These are phyloP conservation scores for Kwoniella shivajii DNA, from an alignment of 1,284 basidiomycete genomes.

Conservation along the genomic window DNA sequence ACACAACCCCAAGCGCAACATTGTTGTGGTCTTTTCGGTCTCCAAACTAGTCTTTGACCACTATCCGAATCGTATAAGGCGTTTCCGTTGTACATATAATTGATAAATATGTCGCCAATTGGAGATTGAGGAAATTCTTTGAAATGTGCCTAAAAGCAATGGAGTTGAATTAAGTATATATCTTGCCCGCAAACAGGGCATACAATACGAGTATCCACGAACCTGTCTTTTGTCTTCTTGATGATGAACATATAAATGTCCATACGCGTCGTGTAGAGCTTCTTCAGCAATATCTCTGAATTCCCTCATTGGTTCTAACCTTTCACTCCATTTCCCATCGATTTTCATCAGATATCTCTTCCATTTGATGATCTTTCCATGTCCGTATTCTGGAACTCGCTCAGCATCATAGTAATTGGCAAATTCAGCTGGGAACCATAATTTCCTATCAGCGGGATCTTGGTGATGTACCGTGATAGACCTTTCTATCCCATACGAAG, in stretches of 20 bases:
- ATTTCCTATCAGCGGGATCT: neutral
- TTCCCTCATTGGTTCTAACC: slow-evolving; percentile 16
- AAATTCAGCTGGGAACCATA: slow-evolving; percentile 10
- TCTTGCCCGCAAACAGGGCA: neutral
- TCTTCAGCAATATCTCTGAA: neutral
- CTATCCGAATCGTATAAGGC: slow-evolving; percentile 2
- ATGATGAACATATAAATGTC: slow-evolving; percentile 20
- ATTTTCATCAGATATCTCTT: slow-evolving; percentile 14
- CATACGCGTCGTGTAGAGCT: neutral
- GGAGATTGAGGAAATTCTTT: neutral
- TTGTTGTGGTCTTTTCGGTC: neutral
- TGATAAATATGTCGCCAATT: slow-evolving; percentile 3
- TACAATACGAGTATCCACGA: neutral
- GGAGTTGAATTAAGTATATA: neutral
- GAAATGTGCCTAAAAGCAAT: slow-evolving; percentile 1
- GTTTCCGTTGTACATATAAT: slow-evolving; percentile 7
- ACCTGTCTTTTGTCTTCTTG: slow-evolving; percentile 18
- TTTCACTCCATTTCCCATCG: slow-evolving; percentile 16
- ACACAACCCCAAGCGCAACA: slow-evolving; percentile 8
- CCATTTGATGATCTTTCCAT: slow-evolving; percentile 8
- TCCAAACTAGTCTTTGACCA: slow-evolving; percentile 2
- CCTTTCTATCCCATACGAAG: slow-evolving; percentile 8
- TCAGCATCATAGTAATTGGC: slow-evolving; percentile 11
- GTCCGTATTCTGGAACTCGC: neutral
- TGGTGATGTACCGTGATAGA: neutral